A percentile compares a stretch with the other conserved stretches of the same genome.
phyloP scores from a whole-genome alignment of 1,139 yeast genomes.

The Yamadazyma spencermartinsiae region DNA sequence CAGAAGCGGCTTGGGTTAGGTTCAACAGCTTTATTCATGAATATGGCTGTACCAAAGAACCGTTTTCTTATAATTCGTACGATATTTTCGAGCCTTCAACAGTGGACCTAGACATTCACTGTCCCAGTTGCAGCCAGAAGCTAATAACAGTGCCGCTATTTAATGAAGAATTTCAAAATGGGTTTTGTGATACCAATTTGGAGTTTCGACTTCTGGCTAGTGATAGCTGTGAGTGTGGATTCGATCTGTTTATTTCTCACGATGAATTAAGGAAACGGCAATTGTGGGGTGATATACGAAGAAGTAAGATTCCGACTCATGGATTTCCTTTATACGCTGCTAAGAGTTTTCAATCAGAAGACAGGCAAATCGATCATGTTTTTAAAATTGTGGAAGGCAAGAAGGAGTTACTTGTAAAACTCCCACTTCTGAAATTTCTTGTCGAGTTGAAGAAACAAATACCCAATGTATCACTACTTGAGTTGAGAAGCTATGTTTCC shows the following conservation, averaged over 20 bases:
- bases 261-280: constrained; percentile 17
- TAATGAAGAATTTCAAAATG: constrained; percentile 14
- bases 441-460: not conserved
- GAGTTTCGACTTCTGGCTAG: not conserved
- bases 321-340: not conserved
- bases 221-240: constrained; percentile 10
- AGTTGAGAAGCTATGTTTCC: constrained; percentile 7
- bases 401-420: not conserved
- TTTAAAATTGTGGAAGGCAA: not conserved
- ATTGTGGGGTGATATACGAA: constrained; percentile 21
- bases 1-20: constrained; percentile 1
- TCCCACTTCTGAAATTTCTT: not conserved
- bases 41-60: constrained; percentile 2
- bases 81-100: constrained; percentile 8
- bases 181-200: constrained; percentile 25
- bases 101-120: constrained; percentile 10
- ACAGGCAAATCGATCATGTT: not conserved
- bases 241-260: constrained; percentile 10
- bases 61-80: constrained; percentile 9
- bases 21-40: constrained; percentile 6
- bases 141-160: constrained; percentile 17
- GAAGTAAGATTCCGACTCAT: constrained; percentile 6
- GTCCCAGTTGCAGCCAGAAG: constrained; percentile 22
- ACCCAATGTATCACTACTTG: not conserved
- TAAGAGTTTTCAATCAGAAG: not conserved